Evolutionary conservation across 495 filamentous ascomycete genomes (phyloP), one percentile per base, ranked within the genome.

Genomic region (Cercophora samala): DNA sequence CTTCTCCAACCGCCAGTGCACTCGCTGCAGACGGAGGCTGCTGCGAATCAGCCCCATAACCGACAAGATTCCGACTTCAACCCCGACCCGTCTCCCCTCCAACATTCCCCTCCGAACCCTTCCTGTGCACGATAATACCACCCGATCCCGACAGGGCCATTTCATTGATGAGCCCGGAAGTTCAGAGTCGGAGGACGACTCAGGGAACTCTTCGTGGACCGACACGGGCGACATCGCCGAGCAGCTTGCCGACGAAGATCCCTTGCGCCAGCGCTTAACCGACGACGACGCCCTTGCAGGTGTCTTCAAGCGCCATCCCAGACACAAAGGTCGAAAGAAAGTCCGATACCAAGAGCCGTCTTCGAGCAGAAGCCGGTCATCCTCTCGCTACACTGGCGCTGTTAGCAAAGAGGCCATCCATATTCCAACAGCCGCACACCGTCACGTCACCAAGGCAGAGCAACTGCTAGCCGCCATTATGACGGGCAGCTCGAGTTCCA

Each of bases 171-270:
- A 74, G 67, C 68, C 74, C 59, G 71, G 73, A 64, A 71, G 59
- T 58, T 73, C 74, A 4, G 64, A 55, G 29, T 73, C 71, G 51
- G 73, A 77, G 62, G 75, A 74, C 74, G 75, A 73, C 73, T 62
- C 60, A 15, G 60, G 29, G 26, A 23, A 85, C 73, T 92, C 90
- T 70, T 93, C 91, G 29, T 97, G 92, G 93, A 91, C 91, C 74
- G 92, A 97, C 74, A 95, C 93, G 59, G 95, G 93, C 62, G 95
- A 97, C 79, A 85, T 98, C 66, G 90, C 90, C 70, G 93, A 97
- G 80, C 93, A 96, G 83, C 84, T 93, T 63, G 90, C 89, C 78
- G 85, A 87, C 68, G 91, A 95, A 77, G 90, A 96, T 78, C 90
- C 92, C 60, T 79, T 93, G 66, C 87, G 84, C 69, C 84, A 86